Base-by-base conservation (phyloP, 805 yeast species). In the Candida ficus region DNA sequence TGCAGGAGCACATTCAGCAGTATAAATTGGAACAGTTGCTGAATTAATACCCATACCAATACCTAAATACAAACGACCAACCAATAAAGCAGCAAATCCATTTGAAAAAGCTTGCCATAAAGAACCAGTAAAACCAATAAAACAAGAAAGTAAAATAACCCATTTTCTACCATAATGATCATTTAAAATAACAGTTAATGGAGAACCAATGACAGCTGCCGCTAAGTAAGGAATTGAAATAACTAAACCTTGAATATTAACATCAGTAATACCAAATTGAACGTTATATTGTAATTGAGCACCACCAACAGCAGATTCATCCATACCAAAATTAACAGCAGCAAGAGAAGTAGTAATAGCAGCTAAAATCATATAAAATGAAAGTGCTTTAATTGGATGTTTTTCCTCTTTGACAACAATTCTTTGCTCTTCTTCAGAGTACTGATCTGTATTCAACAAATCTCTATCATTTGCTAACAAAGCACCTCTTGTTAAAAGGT, bases 321-420 rank as follows among this genome's bases (percentile, higher is more conserved):
- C 88, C 84, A 78, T 78, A 39, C 88, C 88, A 55, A 72, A 76
- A 37, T 80, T 83, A 5, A 83, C 79, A 4, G 84, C 82, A 14
- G 77, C 76, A 36, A 53, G 49, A 1, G 61, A 56, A 8, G 61
- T 51, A n/a, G 84, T 78, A 67, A 80, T 65, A 3, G 86, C 80
- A 34, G 83, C 78, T 52, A 78, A 62, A 8, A 79, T 71, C 58
- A 76, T 72, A 17, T 75, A 70, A 59, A 66, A 51, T 53, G 73
- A 66, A 57, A 70, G 57, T 12, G 64, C 83, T 19, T 54, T 45
- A 62, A 80, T 63, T 21, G 76, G 70, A 33, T 74, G 75, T 7
- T 62, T 47, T 39, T 59, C 60, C 48, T 78, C 85, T 34, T 63
- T 65, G 32, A 62, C 68, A n/a, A 68, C 46, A 7, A 47, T 39